phyloP scores from a whole-genome alignment of 768 basidiomycete genomes.

The Panaeolus papilionaceus region DNA sequence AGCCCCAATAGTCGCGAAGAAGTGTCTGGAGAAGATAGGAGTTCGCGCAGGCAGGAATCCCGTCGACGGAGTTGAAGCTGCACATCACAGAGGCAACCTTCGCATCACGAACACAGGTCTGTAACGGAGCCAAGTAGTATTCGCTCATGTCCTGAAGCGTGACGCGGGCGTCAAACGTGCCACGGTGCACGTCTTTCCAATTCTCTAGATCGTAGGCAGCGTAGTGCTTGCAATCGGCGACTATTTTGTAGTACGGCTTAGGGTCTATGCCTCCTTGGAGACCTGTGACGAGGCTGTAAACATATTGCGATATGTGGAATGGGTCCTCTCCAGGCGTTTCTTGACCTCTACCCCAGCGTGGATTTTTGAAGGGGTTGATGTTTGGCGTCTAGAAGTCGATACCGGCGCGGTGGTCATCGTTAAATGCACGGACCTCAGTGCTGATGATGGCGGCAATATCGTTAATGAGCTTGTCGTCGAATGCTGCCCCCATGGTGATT shows the following conservation, averaged over 20 bases:
- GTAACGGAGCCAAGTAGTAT: constrained; percentile 62
- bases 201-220: constrained; percentile 64
- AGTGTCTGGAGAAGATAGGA: constrained; percentile 58
- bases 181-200: constrained; percentile 57
- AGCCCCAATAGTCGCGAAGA: constrained; percentile 57
- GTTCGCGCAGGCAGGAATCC: constrained; percentile 62
- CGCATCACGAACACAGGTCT: constrained; percentile 63
- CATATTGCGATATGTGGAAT: constrained; percentile 57
- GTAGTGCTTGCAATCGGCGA: constrained; percentile 66
- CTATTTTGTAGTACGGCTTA: constrained; percentile 49
- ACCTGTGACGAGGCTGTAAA: constrained; percentile 57
- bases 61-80: constrained; percentile 68
- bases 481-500: constrained; percentile 59
- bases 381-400: constrained; percentile 66
- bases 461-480: constrained; percentile 60
- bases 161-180: constrained; percentile 58
- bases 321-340: constrained; percentile 70
- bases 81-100: constrained; percentile 68
- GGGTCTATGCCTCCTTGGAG: constrained; percentile 66
- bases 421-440: constrained; percentile 64
- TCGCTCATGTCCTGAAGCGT: constrained; percentile 60
- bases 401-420: constrained; percentile 57
- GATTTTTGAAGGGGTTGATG: constrained; percentile 64
- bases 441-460: constrained; percentile 56
- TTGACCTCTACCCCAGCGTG: constrained; percentile 67